Evolutionary conservation across 139 green algal species (phyloP).

Genomic region (Astrephomene gubernaculifera): DNA sequence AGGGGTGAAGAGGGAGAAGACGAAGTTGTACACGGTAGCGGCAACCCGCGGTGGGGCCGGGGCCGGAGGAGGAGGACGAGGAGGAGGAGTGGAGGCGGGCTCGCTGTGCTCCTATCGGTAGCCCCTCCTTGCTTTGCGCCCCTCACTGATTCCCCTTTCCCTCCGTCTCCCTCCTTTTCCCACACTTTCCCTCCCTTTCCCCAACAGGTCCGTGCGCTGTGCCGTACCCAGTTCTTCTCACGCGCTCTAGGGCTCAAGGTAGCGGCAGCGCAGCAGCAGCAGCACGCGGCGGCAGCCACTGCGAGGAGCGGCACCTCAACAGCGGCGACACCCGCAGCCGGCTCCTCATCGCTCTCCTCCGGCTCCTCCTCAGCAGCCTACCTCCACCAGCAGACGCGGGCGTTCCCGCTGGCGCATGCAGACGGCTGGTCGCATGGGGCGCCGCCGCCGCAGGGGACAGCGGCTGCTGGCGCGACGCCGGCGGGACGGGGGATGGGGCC

Average conservation of each 20-base stretch:
- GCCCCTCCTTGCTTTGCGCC: too few relatives aligned
- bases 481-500: not conserved
- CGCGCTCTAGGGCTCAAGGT: slow-evolving; percentile 79
- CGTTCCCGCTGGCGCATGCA: slow-evolving; percentile 46
- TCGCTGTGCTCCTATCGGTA: too few relatives aligned
- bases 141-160: too few relatives aligned
- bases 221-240: slow-evolving; percentile 80
- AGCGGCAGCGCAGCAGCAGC: slow-evolving; percentile 34
- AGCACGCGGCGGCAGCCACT: slow-evolving; percentile 48
- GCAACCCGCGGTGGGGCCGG: not conserved
- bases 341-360: too few relatives aligned
- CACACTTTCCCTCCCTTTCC: too few relatives aligned
- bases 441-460: slow-evolving; percentile 20
- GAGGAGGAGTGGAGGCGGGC: too few relatives aligned
- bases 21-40: too few relatives aligned
- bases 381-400: not conserved
- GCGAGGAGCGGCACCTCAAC: slow-evolving; percentile 46
- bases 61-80: too few relatives aligned
- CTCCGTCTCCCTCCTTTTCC: too few relatives aligned
- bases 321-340: not conserved
- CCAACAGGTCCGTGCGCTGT: slow-evolving; percentile 74
- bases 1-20: too few relatives aligned
- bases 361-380: not conserved
- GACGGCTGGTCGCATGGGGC: slow-evolving; percentile 50
- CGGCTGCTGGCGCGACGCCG: not conserved